A percentile compares a stretch with the other conserved stretches of the same genome.
These are phyloP conservation scores for Plasmopara viticola DNA, from an alignment of 352 stramenopile genomes.

Conservation along the genomic window DNA sequence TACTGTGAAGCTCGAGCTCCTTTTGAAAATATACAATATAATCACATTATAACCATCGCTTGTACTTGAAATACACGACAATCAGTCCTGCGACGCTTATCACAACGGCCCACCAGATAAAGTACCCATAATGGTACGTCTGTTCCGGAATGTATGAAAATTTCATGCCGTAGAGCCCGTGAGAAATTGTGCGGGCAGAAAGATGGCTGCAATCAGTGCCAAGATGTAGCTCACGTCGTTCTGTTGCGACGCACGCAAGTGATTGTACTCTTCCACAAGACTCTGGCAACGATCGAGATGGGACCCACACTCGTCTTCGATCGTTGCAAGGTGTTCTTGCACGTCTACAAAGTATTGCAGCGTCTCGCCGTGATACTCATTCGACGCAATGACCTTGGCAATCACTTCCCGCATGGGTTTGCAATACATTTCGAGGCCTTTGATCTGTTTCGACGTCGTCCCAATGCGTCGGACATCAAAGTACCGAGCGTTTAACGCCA, in stretches of 20 bases:
- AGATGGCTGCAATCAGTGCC: constrained; percentile 69
- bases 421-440: constrained; percentile 57
- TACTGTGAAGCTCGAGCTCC: too few species aligned
- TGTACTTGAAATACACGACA: constrained; percentile 52
- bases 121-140: constrained; percentile 58
- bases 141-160: constrained; percentile 78
- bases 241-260: constrained; percentile 44
- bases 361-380: constrained; percentile 62
- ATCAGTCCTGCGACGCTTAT: constrained; percentile 31
- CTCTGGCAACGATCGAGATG: constrained; percentile 54
- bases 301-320: constrained; percentile 69
- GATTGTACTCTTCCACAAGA: constrained; percentile 62
- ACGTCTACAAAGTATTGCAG: constrained; percentile 82
- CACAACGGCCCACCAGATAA: constrained; percentile 63
- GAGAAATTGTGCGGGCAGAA: constrained; percentile 76
- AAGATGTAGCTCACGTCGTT: constrained; percentile 72
- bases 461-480: constrained; percentile 51
- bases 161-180: constrained; percentile 86
- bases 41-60: constrained; percentile 34
- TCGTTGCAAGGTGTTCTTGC: constrained; percentile 67
- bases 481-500: constrained; percentile 34
- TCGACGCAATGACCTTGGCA: constrained; percentile 47
- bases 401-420: constrained; percentile 60
- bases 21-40: too few species aligned
- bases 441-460: constrained; percentile 49